These are phyloP conservation scores for Teratosphaeria pseudoeucalypti DNA, from an alignment of 2,329 filamentous ascomycete species.

Conservation along the genomic window DNA sequence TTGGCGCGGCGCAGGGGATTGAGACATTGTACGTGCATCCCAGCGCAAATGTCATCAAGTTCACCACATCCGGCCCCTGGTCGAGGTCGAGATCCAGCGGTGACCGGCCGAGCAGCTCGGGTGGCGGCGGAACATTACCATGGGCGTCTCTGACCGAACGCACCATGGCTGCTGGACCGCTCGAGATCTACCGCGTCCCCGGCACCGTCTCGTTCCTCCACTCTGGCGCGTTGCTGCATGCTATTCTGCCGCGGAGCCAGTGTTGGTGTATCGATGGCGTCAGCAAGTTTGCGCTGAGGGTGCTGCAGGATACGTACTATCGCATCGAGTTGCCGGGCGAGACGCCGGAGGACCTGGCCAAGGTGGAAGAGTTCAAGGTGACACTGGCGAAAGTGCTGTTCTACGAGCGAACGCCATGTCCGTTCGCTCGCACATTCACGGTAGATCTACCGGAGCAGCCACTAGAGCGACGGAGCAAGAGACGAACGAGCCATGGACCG, in stretches of 20 bases:
- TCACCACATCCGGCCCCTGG: slow-evolving; percentile 33
- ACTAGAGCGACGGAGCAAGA: slow-evolving; percentile 50
- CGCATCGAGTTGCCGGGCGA: slow-evolving; percentile 72
- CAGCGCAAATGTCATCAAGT: slow-evolving; percentile 60
- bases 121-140: slow-evolving; percentile 46
- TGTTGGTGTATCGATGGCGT: slow-evolving; percentile 86
- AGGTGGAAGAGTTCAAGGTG: slow-evolving; percentile 56
- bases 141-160: slow-evolving; percentile 69
- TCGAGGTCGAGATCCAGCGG: slow-evolving; percentile 19
- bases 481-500: slow-evolving; percentile 52
- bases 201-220: slow-evolving; percentile 81
- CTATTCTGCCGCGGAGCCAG: slow-evolving; percentile 80
- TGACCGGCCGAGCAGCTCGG: not conserved
- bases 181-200: slow-evolving; percentile 77
- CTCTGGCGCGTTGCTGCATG: slow-evolving; percentile 71
- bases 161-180: slow-evolving; percentile 67
- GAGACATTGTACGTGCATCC: slow-evolving; percentile 68
- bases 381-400: slow-evolving; percentile 64
- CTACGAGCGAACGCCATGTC: slow-evolving; percentile 81
- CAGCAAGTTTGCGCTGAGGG: slow-evolving; percentile 77
- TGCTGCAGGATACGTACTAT: slow-evolving; percentile 76
- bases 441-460: slow-evolving; percentile 62
- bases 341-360: slow-evolving; percentile 51
- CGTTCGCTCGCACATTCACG: slow-evolving; percentile 68
- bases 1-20: slow-evolving; percentile 36